Evolutionary conservation across 2,329 filamentous ascomycete species (phyloP).

Genomic region (Fusarium compactum): DNA sequence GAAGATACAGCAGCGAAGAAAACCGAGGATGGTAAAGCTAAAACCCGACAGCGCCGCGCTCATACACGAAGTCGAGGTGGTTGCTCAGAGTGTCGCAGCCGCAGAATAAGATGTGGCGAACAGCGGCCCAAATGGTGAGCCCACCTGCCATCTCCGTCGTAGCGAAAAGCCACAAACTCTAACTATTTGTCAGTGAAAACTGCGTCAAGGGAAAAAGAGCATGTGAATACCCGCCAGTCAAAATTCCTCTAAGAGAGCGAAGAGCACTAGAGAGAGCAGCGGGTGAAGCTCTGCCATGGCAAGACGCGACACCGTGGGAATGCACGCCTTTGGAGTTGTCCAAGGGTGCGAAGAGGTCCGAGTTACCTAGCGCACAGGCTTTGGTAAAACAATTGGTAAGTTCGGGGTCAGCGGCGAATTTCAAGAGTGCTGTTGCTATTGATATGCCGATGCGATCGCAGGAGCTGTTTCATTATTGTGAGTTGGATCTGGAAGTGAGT

Average conservation of each 20-base stretch:
- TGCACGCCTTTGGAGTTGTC: not conserved
- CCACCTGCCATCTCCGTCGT: not conserved
- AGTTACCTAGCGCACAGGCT: not conserved
- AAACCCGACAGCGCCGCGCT: conserved; percentile 11
- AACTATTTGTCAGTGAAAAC: conserved; percentile 5
- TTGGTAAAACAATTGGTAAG: conserved; percentile 3
- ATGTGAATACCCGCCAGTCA: conserved; percentile 12
- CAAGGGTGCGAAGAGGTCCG: not conserved
- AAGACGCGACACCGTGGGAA: not conserved
- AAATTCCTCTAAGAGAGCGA: conserved; percentile 21
- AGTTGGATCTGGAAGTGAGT: rapidly evolving
- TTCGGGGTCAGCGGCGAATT: not conserved
- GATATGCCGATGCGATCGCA: conserved; percentile 22
- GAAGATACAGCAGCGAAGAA: not conserved
- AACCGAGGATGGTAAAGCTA: not conserved
- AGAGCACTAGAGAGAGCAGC: conserved; percentile 12
- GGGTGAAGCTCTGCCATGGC: conserved; percentile 7
- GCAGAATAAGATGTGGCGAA: conserved; percentile 24
- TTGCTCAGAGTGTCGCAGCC: conserved; percentile 19
- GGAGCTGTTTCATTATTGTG: conserved; percentile 30
- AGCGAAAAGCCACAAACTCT: not conserved
- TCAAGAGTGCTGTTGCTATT: conserved; percentile 4
- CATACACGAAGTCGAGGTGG: conserved; percentile 23
- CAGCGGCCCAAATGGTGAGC: conserved; percentile 21
- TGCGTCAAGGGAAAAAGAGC: not conserved